phyloP scores from a whole-genome alignment of 768 basidiomycete species.

The Mrakia frigida region DNA sequence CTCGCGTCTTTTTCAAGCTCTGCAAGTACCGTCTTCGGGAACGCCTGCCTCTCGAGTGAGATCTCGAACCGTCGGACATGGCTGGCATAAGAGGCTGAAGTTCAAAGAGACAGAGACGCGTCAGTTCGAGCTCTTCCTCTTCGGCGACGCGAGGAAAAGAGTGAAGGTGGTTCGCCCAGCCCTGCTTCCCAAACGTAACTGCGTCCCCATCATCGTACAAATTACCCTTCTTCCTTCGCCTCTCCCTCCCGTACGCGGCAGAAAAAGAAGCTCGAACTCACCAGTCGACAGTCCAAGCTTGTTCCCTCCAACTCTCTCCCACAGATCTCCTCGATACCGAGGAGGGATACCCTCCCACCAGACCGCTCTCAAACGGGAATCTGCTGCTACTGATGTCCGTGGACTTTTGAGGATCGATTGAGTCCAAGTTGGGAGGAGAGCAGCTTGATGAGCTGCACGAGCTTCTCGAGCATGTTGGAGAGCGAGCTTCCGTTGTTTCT shows the following conservation, averaged over 20 bases:
- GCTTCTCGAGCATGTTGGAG: not conserved
- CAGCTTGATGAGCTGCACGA: not conserved
- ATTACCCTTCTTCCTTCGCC: too few species aligned
- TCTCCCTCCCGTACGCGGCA: too few species aligned
- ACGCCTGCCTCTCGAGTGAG: slow-evolving; percentile 10
- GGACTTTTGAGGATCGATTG: slow-evolving; percentile 19
- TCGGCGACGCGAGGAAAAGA: not conserved
- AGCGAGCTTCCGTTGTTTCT: not conserved
- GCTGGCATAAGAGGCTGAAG: slow-evolving; percentile 11
- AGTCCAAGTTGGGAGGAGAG: slow-evolving; percentile 10
- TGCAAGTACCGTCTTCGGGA: not conserved
- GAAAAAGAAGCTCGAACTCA: slow-evolving; percentile 6
- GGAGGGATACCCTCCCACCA: slow-evolving; percentile 29
- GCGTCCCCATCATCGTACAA: too few species aligned
- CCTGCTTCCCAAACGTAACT: too few species aligned
- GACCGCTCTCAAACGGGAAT: slow-evolving; percentile 2
- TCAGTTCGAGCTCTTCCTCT: not conserved
- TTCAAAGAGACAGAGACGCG: not conserved
- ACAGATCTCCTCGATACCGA: slow-evolving; percentile 22
- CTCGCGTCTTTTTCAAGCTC: slow-evolving; percentile 21
- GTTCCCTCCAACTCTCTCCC: slow-evolving; percentile 28
- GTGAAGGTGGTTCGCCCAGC: too few species aligned
- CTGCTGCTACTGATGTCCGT: not conserved
- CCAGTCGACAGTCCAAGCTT: not conserved
- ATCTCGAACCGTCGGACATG: slow-evolving; percentile 25